Evolutionary conservation across 108 stramenopile genomes (phyloP).

Genomic region (Stephanodiscus triporus): DNA sequence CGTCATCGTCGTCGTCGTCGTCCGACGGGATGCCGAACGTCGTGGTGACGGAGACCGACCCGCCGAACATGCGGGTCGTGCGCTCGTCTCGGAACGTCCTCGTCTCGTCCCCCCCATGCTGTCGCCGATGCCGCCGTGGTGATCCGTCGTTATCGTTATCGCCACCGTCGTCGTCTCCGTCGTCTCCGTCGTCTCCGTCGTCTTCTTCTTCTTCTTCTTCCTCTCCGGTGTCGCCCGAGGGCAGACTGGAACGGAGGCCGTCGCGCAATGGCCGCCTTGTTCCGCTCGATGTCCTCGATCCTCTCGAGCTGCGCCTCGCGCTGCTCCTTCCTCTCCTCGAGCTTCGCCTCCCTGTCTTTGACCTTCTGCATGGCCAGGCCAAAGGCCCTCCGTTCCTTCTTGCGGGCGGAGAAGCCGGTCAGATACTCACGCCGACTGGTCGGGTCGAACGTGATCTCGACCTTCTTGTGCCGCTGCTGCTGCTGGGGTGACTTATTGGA

Average conservation of each 20-base stretch:
- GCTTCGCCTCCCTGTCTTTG: conserved; percentile 79
- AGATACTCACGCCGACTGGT: conserved; percentile 67
- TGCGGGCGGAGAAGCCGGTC: conserved; percentile 78
- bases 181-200: conserved; percentile 24
- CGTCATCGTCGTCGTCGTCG: conserved; percentile 58
- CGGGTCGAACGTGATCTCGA: conserved; percentile 81
- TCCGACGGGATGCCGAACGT: conserved; percentile 61
- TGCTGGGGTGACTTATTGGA: no score
- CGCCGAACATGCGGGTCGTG: conserved; percentile 72
- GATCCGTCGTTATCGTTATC: conserved; percentile 9
- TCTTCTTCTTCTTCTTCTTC: conserved; percentile 27
- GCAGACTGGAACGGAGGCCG: background rate
- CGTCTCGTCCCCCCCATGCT: conserved; percentile 28
- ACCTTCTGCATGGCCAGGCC: conserved; percentile 93
- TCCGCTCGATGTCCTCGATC: conserved; percentile 73
- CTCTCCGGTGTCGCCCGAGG: conserved; percentile 1
- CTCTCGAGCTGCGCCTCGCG: conserved; percentile 63
- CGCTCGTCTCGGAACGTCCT: conserved; percentile 67
- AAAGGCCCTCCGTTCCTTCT: conserved; percentile 77
- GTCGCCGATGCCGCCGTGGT: conserved; percentile 10
- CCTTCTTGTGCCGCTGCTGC: conserved; percentile 35
- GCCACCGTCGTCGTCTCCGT: no score
- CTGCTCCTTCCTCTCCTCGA: conserved; percentile 62
- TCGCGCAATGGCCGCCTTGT: conserved; percentile 56
- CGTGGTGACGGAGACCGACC: conserved; percentile 78